Evolutionary conservation across 2,329 filamentous ascomycete species (phyloP).

Genomic region (Penicillium sp.): DNA sequence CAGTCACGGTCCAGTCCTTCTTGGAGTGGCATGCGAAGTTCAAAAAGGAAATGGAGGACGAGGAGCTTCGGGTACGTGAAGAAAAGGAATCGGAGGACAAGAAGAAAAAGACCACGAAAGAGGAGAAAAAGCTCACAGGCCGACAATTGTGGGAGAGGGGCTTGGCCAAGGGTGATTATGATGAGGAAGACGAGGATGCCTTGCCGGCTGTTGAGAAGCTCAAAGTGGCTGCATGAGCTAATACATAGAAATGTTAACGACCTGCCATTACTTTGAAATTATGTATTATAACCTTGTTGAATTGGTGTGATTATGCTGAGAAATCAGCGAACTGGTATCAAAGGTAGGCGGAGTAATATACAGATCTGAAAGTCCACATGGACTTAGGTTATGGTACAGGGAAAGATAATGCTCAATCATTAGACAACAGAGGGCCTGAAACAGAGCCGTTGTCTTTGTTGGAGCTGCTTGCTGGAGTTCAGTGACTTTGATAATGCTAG

Average conservation of each 20-base stretch:
- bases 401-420: background rate
- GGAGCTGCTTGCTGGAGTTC: background rate
- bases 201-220: constrained; percentile 64
- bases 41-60: constrained; percentile 74
- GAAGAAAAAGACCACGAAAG: constrained; percentile 68
- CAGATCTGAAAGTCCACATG: background rate
- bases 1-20: constrained; percentile 84
- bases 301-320: constrained; percentile 1
- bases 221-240: constrained; percentile 60
- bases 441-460: background rate
- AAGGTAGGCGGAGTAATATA: constrained; percentile 1
- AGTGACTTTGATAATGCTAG: too few species aligned
- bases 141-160: constrained; percentile 77
- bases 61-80: constrained; percentile 61
- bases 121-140: constrained; percentile 65
- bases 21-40: constrained; percentile 78
- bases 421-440: background rate
- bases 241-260: constrained; percentile 16
- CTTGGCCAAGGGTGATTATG: constrained; percentile 65
- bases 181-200: constrained; percentile 63
- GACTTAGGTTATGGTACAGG: background rate
- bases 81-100: constrained; percentile 77
- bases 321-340: background rate
- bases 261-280: constrained; percentile 11
- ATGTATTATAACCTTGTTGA: constrained; percentile 5